Evolutionary conservation across 139 green algal species (phyloP), one percentile per base, ranked within the genome.

Genomic region (Edaphochlamys debaryana): DNA sequence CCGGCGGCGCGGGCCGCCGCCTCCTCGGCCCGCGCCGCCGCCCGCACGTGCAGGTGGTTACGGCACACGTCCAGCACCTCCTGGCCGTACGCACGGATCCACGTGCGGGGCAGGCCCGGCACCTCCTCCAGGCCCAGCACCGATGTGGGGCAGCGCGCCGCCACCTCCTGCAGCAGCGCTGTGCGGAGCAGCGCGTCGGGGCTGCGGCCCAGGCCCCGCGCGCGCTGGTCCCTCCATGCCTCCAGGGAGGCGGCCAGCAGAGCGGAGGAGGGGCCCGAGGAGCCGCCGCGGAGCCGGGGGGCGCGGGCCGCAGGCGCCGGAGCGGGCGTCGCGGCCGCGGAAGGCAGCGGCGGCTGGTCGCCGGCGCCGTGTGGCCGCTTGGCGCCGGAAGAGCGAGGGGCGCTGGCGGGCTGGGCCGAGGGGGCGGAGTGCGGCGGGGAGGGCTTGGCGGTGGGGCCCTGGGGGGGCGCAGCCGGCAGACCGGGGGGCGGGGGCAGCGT

Each of bases 31-130:
- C 17, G 48, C 48, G 71, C 71, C 20, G 48, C 71, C 0, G 52
- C 36, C 52, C 34, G 13, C 40, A 71, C 4, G 41, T 81, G 41
- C 42, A 37, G 9, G 23, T 72, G 41, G 40, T 81, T 81, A 20
- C 75, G 60, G 41, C 60, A 72, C 23, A 81, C 11, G 19, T 81
- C 75, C 38, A 81, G 60, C 30, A 81, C 58, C 75, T 81, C 75
- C 32, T 71, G 60, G 3, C 75, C 75, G 40, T 37, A 81, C 27
- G 25, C 0, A 41, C 75, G 58, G 4, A 70, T 48, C 13, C 45
- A 81, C 0, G 75, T 40, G 40, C 75, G 60, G n/a, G 60, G 20
- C 60, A 81, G 41, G 15, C 60, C 60, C 0, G 60, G 60, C 29
- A 81, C 41, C 2, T 62, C 75, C 38, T 81, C 29, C 32, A 81